Percentiles rank a stretch among this genome's conserved stretches.
Evolutionary conservation across 2,329 filamentous ascomycete genomes (phyloP).

Genomic region (Alternaria gaisen): DNA sequence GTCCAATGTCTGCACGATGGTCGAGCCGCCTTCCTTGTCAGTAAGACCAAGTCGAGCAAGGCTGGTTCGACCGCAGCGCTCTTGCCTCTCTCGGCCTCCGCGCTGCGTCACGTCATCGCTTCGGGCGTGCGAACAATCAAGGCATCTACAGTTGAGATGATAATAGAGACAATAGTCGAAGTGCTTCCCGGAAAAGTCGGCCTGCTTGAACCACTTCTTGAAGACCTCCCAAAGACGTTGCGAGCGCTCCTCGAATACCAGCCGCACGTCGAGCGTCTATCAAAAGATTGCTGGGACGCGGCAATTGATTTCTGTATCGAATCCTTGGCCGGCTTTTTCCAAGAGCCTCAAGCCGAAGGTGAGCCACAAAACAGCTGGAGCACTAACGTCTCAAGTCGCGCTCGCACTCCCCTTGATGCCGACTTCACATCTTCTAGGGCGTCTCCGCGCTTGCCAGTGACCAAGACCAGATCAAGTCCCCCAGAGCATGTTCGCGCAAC

Average conservation of each 20-base stretch:
- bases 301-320: conserved; percentile 76
- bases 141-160: conserved; percentile 77
- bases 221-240: conserved; percentile 82
- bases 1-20: conserved; percentile 76
- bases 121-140: conserved; percentile 74
- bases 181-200: conserved; percentile 70
- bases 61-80: conserved; percentile 51
- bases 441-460: conserved; percentile 33
- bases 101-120: conserved; percentile 75
- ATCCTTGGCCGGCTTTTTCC: conserved; percentile 58
- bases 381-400: conserved; percentile 40
- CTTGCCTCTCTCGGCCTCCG: conserved; percentile 73
- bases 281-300: conserved; percentile 71
- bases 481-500: conserved; percentile 36
- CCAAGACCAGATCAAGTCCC: conserved; percentile 28
- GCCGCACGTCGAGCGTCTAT: conserved; percentile 82
- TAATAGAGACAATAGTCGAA: conserved; percentile 84
- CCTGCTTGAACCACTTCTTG: conserved; percentile 73
- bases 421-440: conserved; percentile 36
- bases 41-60: conserved; percentile 53
- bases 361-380: conserved; percentile 40
- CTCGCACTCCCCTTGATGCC: conserved; percentile 43
- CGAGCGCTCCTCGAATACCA: conserved; percentile 73
- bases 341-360: conserved; percentile 27
- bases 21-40: conserved; percentile 68